phyloP scores from a whole-genome alignment of 2,329 filamentous ascomycete species.

The Plectosphaerella cucumerina region DNA sequence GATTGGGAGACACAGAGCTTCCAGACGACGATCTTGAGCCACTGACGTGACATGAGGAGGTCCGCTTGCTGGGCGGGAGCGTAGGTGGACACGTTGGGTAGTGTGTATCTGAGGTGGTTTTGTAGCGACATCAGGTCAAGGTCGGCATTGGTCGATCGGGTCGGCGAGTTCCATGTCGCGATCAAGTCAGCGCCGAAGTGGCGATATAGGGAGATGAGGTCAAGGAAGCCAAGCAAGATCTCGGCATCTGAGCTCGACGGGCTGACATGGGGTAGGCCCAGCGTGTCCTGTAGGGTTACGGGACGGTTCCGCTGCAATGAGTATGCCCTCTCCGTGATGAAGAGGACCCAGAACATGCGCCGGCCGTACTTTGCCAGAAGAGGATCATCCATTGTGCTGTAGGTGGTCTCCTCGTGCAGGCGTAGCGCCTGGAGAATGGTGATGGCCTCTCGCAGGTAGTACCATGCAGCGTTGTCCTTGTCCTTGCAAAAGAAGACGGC shows the following conservation, averaged over 20 bases:
- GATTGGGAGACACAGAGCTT: conserved; percentile 19
- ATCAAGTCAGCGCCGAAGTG: conserved; percentile 22
- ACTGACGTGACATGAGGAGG: conserved; percentile 18
- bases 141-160: conserved; percentile 1
- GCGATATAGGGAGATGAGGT: conserved; percentile 21
- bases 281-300: conserved; percentile 16
- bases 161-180: conserved; percentile 19
- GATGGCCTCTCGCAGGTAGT: conserved; percentile 23
- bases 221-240: conserved; percentile 24
- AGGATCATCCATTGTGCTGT: conserved; percentile 6
- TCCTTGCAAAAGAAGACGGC: conserved; percentile 22
- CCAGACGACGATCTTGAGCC: conserved; percentile 22
- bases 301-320: conserved; percentile 24
- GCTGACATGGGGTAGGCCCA: conserved; percentile 17
- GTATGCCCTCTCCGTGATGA: conserved; percentile 26
- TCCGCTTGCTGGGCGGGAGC: conserved; percentile 18
- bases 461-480: conserved; percentile 28
- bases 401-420: conserved; percentile 22
- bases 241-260: conserved; percentile 15
- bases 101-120: neutral
- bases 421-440: conserved; percentile 21
- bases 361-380: conserved; percentile 17
- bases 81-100: conserved; percentile 8
- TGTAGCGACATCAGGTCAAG: conserved; percentile 2
- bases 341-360: conserved; percentile 23